Conservation (phyloP, 169 alveolate genomes). For the Plasmodium gaboni region DNA sequence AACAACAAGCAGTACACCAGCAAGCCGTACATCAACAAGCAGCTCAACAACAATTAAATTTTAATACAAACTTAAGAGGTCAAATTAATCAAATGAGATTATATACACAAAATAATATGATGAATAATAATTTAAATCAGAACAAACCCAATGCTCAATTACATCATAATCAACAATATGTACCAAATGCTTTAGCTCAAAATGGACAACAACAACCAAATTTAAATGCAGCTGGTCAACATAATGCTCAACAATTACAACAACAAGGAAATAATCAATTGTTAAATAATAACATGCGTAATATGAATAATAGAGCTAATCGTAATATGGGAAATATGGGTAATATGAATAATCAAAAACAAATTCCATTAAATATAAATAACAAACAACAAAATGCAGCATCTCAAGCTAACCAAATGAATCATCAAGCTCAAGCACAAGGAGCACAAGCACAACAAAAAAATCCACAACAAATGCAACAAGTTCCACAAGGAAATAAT, state of each 20-base stretch:
- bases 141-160: constrained; percentile 34
- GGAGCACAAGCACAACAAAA: constrained; percentile 34
- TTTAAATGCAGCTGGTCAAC: constrained; percentile 25
- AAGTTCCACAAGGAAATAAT: constrained; percentile 33
- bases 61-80: constrained; percentile 54
- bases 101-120: constrained; percentile 58
- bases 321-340: constrained; percentile 44
- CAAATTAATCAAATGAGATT: constrained; percentile 74
- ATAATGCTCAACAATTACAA: constrained; percentile 26
- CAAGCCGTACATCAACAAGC: constrained; percentile 61
- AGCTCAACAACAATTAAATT: constrained; percentile 60
- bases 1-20: constrained; percentile 56
- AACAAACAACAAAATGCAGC: constrained; percentile 16
- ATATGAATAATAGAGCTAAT: constrained; percentile 46
- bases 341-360: constrained; percentile 45
- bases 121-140: constrained; percentile 47
- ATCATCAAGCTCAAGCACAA: constrained; percentile 32
- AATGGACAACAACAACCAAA: constrained; percentile 26
- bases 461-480: constrained; percentile 45
- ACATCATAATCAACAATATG: constrained; percentile 40
- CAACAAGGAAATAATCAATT: constrained; percentile 46
- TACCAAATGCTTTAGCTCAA: constrained; percentile 24
- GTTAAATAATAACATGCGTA: constrained; percentile 57
- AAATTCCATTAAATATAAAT: constrained; percentile 51
- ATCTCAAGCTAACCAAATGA: constrained; percentile 12